phyloP scores from a whole-genome alignment of 176 grass and related monocot species.

The Musa troglodytarum region DNA sequence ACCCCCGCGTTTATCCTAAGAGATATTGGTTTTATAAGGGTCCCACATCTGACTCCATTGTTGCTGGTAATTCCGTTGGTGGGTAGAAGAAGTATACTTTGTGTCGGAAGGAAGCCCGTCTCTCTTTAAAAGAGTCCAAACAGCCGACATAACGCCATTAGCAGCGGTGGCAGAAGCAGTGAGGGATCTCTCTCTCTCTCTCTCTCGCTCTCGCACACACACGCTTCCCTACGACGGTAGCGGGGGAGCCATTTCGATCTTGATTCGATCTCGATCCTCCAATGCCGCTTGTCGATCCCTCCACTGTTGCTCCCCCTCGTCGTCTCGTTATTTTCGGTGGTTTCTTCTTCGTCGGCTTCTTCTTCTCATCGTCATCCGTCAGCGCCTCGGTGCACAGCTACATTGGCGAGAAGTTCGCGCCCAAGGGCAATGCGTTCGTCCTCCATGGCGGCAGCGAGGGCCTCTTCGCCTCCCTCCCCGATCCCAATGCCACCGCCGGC shows the following conservation, averaged over 20 bases:
- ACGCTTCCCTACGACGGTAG: background rate
- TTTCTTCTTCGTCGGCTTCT: constrained; percentile 14
- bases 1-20: no score
- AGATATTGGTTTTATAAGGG: no score
- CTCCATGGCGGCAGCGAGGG: constrained; percentile 94
- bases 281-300: background rate
- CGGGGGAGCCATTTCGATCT: background rate
- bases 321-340: background rate
- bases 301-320: background rate
- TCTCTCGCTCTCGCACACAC: background rate
- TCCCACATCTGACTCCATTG: no score
- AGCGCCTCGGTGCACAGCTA: constrained; percentile 94
- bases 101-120: no score
- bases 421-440: constrained; percentile 88
- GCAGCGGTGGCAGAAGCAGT: no score
- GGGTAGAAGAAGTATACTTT: no score
- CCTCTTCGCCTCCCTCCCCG: constrained; percentile 56
- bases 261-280: background rate
- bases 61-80: no score
- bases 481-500: constrained; percentile 31
- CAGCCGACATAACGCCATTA: no score
- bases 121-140: no score
- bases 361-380: constrained; percentile 22
- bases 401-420: constrained; percentile 47
- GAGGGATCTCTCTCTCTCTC: no score